These are phyloP conservation scores for Petasospora rhodanensis DNA, from an alignment of 1,139 yeast genomes.

Conservation along the genomic window DNA sequence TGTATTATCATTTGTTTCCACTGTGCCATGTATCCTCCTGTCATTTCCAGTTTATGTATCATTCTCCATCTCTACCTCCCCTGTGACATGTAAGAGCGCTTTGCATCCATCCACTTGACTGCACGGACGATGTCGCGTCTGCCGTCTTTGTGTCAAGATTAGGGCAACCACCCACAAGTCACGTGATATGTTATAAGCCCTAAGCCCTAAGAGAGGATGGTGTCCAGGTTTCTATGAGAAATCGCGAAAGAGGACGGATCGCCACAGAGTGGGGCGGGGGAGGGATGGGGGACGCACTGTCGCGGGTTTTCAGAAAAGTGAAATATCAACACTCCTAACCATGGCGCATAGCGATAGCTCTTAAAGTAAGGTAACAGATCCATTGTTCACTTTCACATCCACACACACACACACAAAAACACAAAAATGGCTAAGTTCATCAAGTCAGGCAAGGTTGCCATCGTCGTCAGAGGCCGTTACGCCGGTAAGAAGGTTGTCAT, in stretches of 20 bases:
- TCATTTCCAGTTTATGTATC: too few species aligned
- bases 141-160: neutral
- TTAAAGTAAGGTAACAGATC: slow-evolving; percentile 7
- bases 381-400: slow-evolving; percentile 4
- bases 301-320: slow-evolving; percentile 22
- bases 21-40: too few species aligned
- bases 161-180: neutral
- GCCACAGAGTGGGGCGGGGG: slow-evolving; percentile 1
- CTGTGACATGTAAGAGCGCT: too few species aligned
- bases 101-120: too few species aligned
- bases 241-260: neutral
- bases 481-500: slow-evolving; percentile 99
- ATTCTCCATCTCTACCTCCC: too few species aligned
- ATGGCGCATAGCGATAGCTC: too few species aligned
- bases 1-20: too few species aligned
- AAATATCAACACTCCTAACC: slow-evolving; percentile 17
- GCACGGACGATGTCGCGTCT: too few species aligned
- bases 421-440: slow-evolving; percentile 86
- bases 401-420: slow-evolving; percentile 3
- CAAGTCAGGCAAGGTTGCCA: slow-evolving; percentile 99
- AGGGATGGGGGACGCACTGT: slow-evolving; percentile 1
- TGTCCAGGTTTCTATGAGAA: neutral
- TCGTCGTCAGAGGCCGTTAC: slow-evolving; percentile 99
- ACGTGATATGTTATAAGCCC: neutral
- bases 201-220: neutral